phyloP scores from a whole-genome alignment of 176 grass and related monocot species.

The Musa acuminata region DNA sequence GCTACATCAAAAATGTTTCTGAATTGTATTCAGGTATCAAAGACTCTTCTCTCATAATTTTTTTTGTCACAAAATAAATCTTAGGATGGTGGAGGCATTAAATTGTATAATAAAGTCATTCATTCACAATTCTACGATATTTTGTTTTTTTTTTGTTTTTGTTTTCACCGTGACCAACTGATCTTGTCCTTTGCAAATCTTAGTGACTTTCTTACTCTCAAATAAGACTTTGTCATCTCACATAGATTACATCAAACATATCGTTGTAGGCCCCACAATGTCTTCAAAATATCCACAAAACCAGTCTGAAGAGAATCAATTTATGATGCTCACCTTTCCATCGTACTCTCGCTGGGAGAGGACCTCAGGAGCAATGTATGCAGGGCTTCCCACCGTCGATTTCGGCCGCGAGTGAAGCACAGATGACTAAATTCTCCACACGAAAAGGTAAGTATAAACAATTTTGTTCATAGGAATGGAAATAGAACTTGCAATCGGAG shows the following conservation, averaged over 20 bases:
- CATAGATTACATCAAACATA: too few species aligned
- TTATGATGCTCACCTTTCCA: slow-evolving; percentile 43
- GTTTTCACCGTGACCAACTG: too few species aligned
- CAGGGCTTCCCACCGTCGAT: slow-evolving; percentile 62
- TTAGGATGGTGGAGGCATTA: too few species aligned
- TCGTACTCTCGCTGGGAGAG: slow-evolving; percentile 53
- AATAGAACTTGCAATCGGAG: too few species aligned
- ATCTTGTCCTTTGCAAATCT: too few species aligned
- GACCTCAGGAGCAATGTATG: slow-evolving; percentile 67
- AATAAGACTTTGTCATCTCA: too few species aligned
- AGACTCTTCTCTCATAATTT: background rate
- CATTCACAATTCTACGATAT: too few species aligned
- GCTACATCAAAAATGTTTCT: background rate
- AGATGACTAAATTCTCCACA: slow-evolving; percentile 29
- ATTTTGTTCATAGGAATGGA: too few species aligned
- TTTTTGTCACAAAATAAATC: background rate
- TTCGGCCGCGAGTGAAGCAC: slow-evolving; percentile 62
- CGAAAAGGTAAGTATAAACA: background rate
- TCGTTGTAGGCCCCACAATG: too few species aligned
- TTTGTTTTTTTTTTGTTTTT: too few species aligned
- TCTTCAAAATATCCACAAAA: background rate
- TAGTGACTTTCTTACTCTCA: too few species aligned
- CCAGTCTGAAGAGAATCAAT: background rate
- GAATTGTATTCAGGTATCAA: background rate
- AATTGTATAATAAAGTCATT: too few species aligned